Evolutionary conservation across 2,329 filamentous ascomycete genomes (phyloP).

Genomic region (Exophiala dermatitidis): DNA sequence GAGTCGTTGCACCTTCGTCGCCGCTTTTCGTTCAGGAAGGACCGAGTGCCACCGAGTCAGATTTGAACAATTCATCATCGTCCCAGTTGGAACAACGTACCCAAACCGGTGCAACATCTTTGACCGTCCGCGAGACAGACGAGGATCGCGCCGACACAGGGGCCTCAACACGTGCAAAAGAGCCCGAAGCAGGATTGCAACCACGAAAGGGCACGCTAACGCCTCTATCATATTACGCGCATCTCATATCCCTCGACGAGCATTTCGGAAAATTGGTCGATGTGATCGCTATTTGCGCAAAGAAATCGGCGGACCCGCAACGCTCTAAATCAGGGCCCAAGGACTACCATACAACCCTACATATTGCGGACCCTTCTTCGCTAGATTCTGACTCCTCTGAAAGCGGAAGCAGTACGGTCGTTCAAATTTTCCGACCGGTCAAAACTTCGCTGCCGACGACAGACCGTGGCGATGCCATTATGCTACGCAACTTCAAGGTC

Average conservation of each 20-base stretch:
- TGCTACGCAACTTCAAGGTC: conserved; percentile 43
- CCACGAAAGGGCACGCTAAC: conserved; percentile 33
- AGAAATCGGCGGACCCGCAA: conserved; percentile 23
- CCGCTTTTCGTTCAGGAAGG: conserved; percentile 10
- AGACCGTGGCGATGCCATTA: conserved; percentile 36
- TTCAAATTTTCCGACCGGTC: conserved; percentile 38
- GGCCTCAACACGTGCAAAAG: too few species aligned
- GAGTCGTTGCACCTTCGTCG: conserved; percentile 1
- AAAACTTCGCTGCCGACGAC: conserved; percentile 36
- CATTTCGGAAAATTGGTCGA: conserved; percentile 38
- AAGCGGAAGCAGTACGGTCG: conserved; percentile 30
- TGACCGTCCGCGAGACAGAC: not conserved
- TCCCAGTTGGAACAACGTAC: not conserved
- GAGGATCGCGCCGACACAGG: not conserved
- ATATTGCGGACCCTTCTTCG: conserved; percentile 39
- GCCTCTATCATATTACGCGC: conserved; percentile 38
- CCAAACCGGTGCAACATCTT: not conserved
- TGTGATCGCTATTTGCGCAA: conserved; percentile 37
- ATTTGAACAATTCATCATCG: not conserved
- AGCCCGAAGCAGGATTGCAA: not conserved
- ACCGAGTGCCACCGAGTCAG: not conserved
- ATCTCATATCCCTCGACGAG: conserved; percentile 38
- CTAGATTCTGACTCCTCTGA: conserved; percentile 25
- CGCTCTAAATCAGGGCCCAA: conserved; percentile 35
- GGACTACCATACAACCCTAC: conserved; percentile 38